Base-by-base conservation (phyloP, 805 yeast species). In the Saccharomycopsis fermentans region DNA sequence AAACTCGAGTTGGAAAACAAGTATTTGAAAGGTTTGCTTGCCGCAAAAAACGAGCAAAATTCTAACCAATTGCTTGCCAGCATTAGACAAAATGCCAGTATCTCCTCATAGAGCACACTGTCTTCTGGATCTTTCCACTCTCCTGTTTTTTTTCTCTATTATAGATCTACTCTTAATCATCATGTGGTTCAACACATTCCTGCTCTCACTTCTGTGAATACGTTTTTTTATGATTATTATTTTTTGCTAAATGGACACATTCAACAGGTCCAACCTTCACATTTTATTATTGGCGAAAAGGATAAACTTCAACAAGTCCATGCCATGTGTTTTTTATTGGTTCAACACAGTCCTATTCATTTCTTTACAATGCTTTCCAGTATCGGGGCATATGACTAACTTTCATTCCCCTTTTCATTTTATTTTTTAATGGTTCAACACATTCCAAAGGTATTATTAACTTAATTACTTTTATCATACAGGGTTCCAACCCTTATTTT, bases 1-100 rank as follows among this genome's bases (percentile, higher is more conserved):
- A 79, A 77, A 55, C 69, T 83, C 58, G 85, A 83, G 64, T 77
- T 82, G 78, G 89, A 83, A 67, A 83, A 83, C 66, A 73, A 76
- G 61, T 76, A 83, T 56, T 70, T 83, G 62, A 80, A 81, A 63
- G 77, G 78, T 61, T 71, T 83, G 59, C 74, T 81, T 19, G 70
- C 79, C 27, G 81, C 80, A 64, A 79, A 78, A 68, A 80, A 80
- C 40, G 77, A 74, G 57, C 67, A 68, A 48, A 73, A 71, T 60
- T 72, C 76, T 40, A 64, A 67, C n/a, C 73, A 73, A 47, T 64
- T 76, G 55, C 63, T 76, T 52, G 70, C 66, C 54, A 63, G 63
- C 50, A 76, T 76, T 51, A 76, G 69, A 62, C 68, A 70, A 58
- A 74, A 61, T 47, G 63, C 64, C 27, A 70, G n/a, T n/a, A n/a